Conservation (phyloP, 1,284 basidiomycete genomes). For the Sanghuangporus weigelae region DNA sequence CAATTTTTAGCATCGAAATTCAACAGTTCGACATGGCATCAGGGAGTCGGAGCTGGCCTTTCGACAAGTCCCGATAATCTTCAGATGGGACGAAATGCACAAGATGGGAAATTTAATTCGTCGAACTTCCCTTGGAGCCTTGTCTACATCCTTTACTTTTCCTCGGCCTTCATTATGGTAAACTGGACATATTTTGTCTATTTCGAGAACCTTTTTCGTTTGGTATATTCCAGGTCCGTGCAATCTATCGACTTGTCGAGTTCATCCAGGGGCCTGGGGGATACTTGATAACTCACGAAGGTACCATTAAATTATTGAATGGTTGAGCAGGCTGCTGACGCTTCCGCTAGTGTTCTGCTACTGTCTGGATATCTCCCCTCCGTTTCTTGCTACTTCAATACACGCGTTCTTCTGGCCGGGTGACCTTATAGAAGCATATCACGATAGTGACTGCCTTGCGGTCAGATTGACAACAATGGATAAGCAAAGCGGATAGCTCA, state of each 20-base stretch:
- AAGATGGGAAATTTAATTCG: neutral
- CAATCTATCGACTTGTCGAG: constrained; percentile 34
- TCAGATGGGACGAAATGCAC: neutral
- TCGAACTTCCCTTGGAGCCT: neutral
- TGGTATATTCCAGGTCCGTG: constrained; percentile 28
- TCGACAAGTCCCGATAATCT: neutral
- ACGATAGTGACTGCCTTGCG: neutral
- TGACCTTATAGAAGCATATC: constrained; percentile 22
- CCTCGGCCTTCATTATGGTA: constrained; percentile 18
- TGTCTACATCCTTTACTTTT: constrained; percentile 15
- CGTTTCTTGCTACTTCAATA: constrained; percentile 34
- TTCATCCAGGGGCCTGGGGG: constrained; percentile 33
- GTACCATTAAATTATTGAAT: neutral
- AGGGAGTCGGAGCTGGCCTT: neutral
- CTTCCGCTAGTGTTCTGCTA: constrained; percentile 33
- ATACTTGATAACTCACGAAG: constrained; percentile 33
- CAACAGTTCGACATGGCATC: neutral
- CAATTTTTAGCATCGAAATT: neutral
- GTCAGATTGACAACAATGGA: neutral
- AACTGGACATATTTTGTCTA: neutral
- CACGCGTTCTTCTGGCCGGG: constrained; percentile 32
- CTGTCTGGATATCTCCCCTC: constrained; percentile 35
- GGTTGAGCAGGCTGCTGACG: neutral
- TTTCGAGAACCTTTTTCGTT: neutral
- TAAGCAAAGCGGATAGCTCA: neutral